Evolutionary conservation across 169 alveolate species (phyloP).

Genomic region (Plasmodium vivax): DNA sequence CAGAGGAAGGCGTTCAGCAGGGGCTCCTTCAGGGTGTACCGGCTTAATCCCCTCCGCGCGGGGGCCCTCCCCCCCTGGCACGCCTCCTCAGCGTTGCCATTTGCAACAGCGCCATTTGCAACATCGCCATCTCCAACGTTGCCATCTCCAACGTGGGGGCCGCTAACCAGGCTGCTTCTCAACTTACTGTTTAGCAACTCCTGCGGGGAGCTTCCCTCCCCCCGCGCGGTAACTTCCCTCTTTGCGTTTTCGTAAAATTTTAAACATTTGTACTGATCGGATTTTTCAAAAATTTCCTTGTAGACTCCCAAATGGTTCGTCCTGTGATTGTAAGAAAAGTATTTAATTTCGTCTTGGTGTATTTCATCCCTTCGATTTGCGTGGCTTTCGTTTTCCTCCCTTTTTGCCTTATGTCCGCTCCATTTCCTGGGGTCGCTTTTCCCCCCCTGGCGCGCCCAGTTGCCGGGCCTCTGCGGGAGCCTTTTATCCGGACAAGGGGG

Average conservation of each 20-base stretch:
- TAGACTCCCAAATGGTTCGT: conserved; percentile 29
- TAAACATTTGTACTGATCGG: conserved; percentile 19
- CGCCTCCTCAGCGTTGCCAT: background rate
- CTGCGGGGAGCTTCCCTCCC: background rate
- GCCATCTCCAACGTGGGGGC: background rate
- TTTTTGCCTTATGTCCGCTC: background rate
- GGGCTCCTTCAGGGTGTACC: conserved; percentile 22
- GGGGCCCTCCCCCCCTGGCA: background rate
- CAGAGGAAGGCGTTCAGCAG: conserved; percentile 1
- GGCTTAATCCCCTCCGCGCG: background rate
- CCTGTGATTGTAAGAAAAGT: conserved; percentile 22
- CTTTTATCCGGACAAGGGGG: background rate
- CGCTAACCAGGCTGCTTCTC: background rate
- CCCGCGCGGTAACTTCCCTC: background rate
- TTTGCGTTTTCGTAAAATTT: conserved; percentile 24
- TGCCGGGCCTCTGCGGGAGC: background rate
- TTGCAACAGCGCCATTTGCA: no score
- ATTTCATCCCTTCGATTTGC: background rate
- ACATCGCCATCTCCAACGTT: background rate
- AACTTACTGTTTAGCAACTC: background rate
- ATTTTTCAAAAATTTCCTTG: conserved; percentile 69
- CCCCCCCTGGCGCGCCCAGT: background rate
- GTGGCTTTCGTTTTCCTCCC: background rate
- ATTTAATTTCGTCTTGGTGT: conserved; percentile 20
- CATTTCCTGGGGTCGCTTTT: background rate